Percentiles rank a stretch among this genome's conserved stretches.
Conservation (phyloP, 2,329 filamentous ascomycete species). For the Immersiporthe knoxdaviesiana region DNA sequence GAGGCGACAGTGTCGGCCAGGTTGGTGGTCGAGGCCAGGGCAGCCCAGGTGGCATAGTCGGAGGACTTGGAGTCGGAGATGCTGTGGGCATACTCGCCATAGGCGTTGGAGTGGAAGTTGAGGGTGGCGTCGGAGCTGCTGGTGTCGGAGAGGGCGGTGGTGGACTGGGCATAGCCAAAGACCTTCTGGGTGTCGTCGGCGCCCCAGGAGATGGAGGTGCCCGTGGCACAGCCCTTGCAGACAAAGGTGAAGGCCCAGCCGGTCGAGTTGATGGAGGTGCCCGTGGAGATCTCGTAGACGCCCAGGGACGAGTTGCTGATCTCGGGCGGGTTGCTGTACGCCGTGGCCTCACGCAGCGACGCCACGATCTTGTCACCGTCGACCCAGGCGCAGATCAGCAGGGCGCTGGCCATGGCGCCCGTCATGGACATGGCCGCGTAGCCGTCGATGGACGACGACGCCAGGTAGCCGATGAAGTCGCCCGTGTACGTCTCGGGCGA, state of each 20-base stretch:
- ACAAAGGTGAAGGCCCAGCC: slow-evolving; percentile 54
- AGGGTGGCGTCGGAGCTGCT: slow-evolving; percentile 21
- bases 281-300: slow-evolving; percentile 46
- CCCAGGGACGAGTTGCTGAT: slow-evolving; percentile 42
- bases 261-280: slow-evolving; percentile 51
- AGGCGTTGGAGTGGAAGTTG: slow-evolving; percentile 43
- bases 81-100: slow-evolving; percentile 42
- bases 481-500: slow-evolving; percentile 51
- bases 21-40: slow-evolving; percentile 31
- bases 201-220: slow-evolving; percentile 36
- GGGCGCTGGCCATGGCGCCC: slow-evolving; percentile 47
- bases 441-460: slow-evolving; percentile 46
- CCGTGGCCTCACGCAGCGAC: slow-evolving; percentile 33
- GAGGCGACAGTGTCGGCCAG: not conserved
- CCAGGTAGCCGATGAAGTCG: slow-evolving; percentile 60
- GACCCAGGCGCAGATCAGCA: slow-evolving; percentile 51
- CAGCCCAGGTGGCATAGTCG: slow-evolving; percentile 36
- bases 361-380: slow-evolving; percentile 43
- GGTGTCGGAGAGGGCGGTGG: slow-evolving; percentile 41
- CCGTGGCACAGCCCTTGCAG: slow-evolving; percentile 45
- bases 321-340: slow-evolving; percentile 46
- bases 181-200: slow-evolving; percentile 33
- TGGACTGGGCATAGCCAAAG: slow-evolving; percentile 46
- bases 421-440: slow-evolving; percentile 53
- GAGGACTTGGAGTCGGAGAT: slow-evolving; percentile 41